Conservation (phyloP, 768 basidiomycete species). For the Boletus coccyginus region DNA sequence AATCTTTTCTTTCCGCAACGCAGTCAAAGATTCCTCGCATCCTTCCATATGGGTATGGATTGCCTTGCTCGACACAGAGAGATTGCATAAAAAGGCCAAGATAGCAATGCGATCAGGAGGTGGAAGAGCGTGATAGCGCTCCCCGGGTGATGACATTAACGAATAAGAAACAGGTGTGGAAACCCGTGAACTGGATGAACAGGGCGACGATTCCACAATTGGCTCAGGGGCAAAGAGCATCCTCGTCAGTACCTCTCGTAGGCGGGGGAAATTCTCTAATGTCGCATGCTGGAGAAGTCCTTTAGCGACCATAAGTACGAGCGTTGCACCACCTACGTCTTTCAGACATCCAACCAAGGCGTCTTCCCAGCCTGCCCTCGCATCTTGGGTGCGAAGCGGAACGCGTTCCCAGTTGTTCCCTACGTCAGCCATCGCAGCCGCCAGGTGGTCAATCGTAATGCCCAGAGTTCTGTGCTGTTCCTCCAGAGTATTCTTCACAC, state of each 20-base stretch:
- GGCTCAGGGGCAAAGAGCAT: slow-evolving; percentile 69
- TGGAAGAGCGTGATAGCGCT: slow-evolving; percentile 72
- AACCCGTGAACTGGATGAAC: slow-evolving; percentile 46
- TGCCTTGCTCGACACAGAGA: slow-evolving; percentile 86
- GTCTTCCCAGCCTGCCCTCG: slow-evolving; percentile 88
- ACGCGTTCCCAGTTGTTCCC: slow-evolving; percentile 88
- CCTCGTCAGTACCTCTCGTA: slow-evolving; percentile 68
- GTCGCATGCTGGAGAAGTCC: slow-evolving; percentile 62
- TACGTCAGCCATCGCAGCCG: slow-evolving; percentile 68
- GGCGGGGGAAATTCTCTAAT: slow-evolving; percentile 63
- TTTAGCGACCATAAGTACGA: neutral
- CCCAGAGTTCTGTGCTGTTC: slow-evolving; percentile 49
- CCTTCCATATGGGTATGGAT: slow-evolving; percentile 88
- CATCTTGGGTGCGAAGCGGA: slow-evolving; percentile 67
- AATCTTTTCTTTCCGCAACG: slow-evolving; percentile 91
- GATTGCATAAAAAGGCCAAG: slow-evolving; percentile 83
- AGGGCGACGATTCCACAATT: slow-evolving; percentile 38
- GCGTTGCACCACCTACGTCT: slow-evolving; percentile 61
- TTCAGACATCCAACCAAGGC: slow-evolving; percentile 84
- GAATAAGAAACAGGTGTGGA: slow-evolving; percentile 44
- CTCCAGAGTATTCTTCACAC: slow-evolving; percentile 37
- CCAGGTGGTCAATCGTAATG: slow-evolving; percentile 60
- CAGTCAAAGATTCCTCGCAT: slow-evolving; percentile 86
- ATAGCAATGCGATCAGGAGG: slow-evolving; percentile 81
- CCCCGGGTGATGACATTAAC: slow-evolving; percentile 51